These are phyloP conservation scores for Nepenthes gracilis DNA, from an alignment of 148 eudicot genomes.

Conservation along the genomic window DNA sequence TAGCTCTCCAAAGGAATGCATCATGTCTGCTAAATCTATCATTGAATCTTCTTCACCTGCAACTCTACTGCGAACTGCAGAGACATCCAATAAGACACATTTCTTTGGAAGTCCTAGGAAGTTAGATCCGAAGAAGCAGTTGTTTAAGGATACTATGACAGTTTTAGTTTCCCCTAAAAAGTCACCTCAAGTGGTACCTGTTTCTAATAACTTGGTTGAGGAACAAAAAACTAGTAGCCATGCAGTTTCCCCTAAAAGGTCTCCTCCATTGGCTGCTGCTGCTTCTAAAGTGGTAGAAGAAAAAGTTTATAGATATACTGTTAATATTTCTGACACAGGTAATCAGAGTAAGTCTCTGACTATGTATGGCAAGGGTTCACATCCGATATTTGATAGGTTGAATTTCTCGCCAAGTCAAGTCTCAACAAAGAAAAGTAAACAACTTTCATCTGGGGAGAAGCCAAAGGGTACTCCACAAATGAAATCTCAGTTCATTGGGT, in stretches of 20 bases:
- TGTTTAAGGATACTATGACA: slow-evolving; percentile 20
- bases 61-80: slow-evolving; percentile 21
- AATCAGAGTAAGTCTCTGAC: slow-evolving; percentile 33
- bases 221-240: not conserved
- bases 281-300: not conserved
- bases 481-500: slow-evolving; percentile 16
- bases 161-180: slow-evolving; percentile 32
- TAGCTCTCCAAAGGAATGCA: slow-evolving; percentile 16
- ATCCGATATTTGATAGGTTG: slow-evolving; percentile 23
- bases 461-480: slow-evolving; percentile 36
- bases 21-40: slow-evolving; percentile 15
- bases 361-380: slow-evolving; percentile 20
- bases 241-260: not conserved
- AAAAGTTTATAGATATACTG: slow-evolving; percentile 19
- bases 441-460: slow-evolving; percentile 35
- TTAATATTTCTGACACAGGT: slow-evolving; percentile 24
- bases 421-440: slow-evolving; percentile 30
- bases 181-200: slow-evolving; percentile 30
- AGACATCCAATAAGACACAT: slow-evolving; percentile 22
- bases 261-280: not conserved
- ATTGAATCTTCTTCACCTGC: slow-evolving; percentile 16
- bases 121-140: slow-evolving; percentile 19
- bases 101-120: slow-evolving; percentile 24
- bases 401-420: slow-evolving; percentile 25
- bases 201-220: slow-evolving; percentile 28